phyloP scores from a whole-genome alignment of 2,329 filamentous ascomycete genomes.

The Aureobasidium musti region DNA sequence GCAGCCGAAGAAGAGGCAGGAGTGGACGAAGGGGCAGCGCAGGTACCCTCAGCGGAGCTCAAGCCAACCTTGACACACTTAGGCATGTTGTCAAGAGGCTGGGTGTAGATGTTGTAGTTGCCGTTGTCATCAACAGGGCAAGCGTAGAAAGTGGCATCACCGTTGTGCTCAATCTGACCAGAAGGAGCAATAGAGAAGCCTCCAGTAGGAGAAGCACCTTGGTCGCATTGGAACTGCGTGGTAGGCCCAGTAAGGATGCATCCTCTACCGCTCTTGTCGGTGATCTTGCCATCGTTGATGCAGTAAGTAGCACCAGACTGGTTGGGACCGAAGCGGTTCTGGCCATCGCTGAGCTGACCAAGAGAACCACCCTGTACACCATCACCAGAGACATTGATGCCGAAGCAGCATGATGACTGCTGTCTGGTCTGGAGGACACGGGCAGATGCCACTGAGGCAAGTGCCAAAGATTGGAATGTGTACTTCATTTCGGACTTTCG shows the following conservation, averaged over 20 bases:
- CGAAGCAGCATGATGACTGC: constrained; percentile 25
- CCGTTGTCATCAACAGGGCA: constrained; percentile 57
- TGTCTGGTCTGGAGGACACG: constrained; percentile 11
- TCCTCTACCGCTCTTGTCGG: constrained; percentile 57
- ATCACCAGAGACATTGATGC: constrained; percentile 5
- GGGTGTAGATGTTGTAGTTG: constrained; percentile 47
- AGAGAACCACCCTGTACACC: constrained; percentile 48
- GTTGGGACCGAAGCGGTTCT: constrained; percentile 55
- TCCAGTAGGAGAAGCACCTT: constrained; percentile 45
- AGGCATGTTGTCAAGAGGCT: constrained; percentile 30
- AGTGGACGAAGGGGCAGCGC: constrained; percentile 22
- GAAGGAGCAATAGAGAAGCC: constrained; percentile 58
- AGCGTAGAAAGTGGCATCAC: constrained; percentile 57
- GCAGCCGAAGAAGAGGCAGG: constrained; percentile 10
- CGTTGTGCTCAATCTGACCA: constrained; percentile 55
- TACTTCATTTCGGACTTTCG: constrained; percentile 27
- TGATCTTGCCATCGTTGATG: constrained; percentile 55
- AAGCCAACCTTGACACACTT: constrained; percentile 20
- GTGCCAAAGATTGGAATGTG: constrained; percentile 12
- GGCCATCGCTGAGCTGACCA: constrained; percentile 61
- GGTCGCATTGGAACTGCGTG: constrained; percentile 62
- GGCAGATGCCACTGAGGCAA: constrained; percentile 22
- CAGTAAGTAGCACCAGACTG: constrained; percentile 50
- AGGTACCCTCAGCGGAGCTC: constrained; percentile 30
- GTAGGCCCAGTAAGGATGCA: constrained; percentile 62